phyloP scores from a whole-genome alignment of 768 basidiomycete genomes.

The Tricholoma hemisulphureum region DNA sequence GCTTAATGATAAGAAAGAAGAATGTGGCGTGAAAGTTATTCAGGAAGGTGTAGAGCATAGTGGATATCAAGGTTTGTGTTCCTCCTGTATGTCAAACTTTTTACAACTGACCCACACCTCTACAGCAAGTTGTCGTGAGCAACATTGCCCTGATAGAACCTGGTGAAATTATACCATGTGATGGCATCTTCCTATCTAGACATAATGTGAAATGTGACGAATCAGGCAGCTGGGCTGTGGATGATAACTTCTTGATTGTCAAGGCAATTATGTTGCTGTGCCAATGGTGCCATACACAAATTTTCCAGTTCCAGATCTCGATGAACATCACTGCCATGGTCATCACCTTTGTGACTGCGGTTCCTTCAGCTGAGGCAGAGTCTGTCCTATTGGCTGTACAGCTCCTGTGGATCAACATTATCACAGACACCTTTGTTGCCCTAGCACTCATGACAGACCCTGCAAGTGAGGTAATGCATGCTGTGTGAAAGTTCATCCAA shows the following conservation, averaged over 20 bases:
- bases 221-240: conserved; percentile 96
- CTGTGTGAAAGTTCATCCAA: too few species aligned
- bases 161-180: conserved; percentile 94
- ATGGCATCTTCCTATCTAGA: conserved; percentile 89
- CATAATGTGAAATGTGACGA: conserved; percentile 97
- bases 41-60: conserved; percentile 68
- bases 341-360: conserved; percentile 88
- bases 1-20: conserved; percentile 94
- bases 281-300: conserved; percentile 96
- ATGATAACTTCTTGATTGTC: conserved; percentile 95
- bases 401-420: conserved; percentile 97
- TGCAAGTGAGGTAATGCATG: conserved; percentile 70
- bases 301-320: conserved; percentile 96
- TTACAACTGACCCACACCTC: conserved; percentile 16
- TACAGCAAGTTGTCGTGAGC: conserved; percentile 87
- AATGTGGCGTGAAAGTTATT: conserved; percentile 83
- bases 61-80: conserved; percentile 73
- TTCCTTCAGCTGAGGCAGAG: conserved; percentile 69
- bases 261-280: conserved; percentile 95
- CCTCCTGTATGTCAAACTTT: conserved; percentile 9
- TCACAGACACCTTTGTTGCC: conserved; percentile 98
- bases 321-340: conserved; percentile 95
- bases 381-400: conserved; percentile 96
- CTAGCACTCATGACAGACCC: conserved; percentile 98
- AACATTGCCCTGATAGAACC: conserved; percentile 91